phyloP scores from a whole-genome alignment of 2,329 filamentous ascomycete species.

The Knufia petricola region DNA sequence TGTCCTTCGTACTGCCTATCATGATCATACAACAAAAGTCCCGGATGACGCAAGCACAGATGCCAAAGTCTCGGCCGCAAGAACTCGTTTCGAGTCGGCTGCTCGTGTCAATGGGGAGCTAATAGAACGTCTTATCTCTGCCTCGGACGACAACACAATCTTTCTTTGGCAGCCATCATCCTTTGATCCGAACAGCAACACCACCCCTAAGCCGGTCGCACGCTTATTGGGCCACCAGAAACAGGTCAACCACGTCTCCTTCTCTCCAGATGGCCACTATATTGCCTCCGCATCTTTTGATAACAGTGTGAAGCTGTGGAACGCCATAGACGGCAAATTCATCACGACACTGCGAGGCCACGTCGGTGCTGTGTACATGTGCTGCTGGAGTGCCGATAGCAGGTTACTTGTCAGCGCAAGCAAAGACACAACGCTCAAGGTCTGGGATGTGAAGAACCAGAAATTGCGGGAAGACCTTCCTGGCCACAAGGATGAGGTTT shows the following conservation, averaged over 20 bases:
- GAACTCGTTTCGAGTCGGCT: slow-evolving; percentile 74
- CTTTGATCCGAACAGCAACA: slow-evolving; percentile 24
- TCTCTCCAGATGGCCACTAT: slow-evolving; percentile 78
- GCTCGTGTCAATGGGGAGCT: slow-evolving; percentile 66
- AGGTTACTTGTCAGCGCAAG: slow-evolving; percentile 77
- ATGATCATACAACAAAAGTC: slow-evolving; percentile 67
- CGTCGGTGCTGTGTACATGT: slow-evolving; percentile 85
- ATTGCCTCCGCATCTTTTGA: slow-evolving; percentile 89
- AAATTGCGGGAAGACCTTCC: slow-evolving; percentile 77
- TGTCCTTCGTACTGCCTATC: slow-evolving; percentile 73
- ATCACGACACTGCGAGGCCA: slow-evolving; percentile 81
- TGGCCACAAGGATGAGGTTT: slow-evolving; percentile 86
- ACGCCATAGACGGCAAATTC: slow-evolving; percentile 68
- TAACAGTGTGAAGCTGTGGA: slow-evolving; percentile 92
- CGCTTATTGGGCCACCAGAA: slow-evolving; percentile 90
- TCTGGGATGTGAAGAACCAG: slow-evolving; percentile 81
- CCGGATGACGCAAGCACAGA: slow-evolving; percentile 53
- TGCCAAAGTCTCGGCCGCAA: slow-evolving; percentile 64
- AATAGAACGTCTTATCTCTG: slow-evolving; percentile 76
- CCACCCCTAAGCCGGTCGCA: slow-evolving; percentile 73
- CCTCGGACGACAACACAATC: slow-evolving; percentile 92
- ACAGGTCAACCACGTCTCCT: slow-evolving; percentile 89
- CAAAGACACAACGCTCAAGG: slow-evolving; percentile 88
- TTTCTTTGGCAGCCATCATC: slow-evolving; percentile 79
- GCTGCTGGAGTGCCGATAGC: slow-evolving; percentile 84